Percentiles rank a stretch among this genome's conserved stretches.
phyloP scores from a whole-genome alignment of 163 green algal genomes.

The Prototheca stagnorum region DNA sequence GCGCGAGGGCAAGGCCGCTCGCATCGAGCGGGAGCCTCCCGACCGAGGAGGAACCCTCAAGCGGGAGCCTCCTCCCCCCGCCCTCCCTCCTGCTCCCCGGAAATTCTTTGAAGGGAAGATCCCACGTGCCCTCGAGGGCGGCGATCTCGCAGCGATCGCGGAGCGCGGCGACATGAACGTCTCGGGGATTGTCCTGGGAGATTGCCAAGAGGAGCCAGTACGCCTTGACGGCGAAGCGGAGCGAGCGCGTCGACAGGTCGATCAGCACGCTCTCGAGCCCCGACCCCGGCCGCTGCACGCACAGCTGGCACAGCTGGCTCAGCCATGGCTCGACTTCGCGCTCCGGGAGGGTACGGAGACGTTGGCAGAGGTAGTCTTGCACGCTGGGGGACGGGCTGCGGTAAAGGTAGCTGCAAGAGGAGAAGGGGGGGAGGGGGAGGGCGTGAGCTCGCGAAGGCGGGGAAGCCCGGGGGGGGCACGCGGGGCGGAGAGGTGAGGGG shows the following conservation, averaged over 20 bases:
- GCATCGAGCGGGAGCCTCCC: too few species aligned
- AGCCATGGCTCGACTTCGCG: slow-evolving; percentile 57
- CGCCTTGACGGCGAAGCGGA: slow-evolving; percentile 75
- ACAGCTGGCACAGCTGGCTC: slow-evolving; percentile 71
- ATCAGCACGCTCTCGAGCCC: slow-evolving; percentile 63
- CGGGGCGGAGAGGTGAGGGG: too few species aligned
- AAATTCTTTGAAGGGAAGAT: too few species aligned
- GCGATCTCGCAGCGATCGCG: slow-evolving; percentile 49
- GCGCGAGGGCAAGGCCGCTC: too few species aligned
- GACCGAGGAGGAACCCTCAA: too few species aligned
- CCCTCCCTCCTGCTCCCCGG: too few species aligned
- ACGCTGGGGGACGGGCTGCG: slow-evolving; percentile 49
- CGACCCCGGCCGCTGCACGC: slow-evolving; percentile 33
- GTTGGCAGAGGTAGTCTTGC: slow-evolving; percentile 82
- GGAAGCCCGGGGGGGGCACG: too few species aligned
- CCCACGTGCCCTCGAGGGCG: slow-evolving; percentile 62
- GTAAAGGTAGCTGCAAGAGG: slow-evolving; percentile 52
- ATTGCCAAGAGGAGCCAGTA: slow-evolving; percentile 86
- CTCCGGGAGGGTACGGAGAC: slow-evolving; percentile 67
- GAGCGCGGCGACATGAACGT: slow-evolving; percentile 32
- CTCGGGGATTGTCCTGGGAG: slow-evolving; percentile 62
- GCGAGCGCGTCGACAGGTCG: slow-evolving; percentile 56
- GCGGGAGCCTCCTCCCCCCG: too few species aligned
- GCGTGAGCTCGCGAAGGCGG: too few species aligned
- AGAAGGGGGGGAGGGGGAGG: neutral